Base-by-base conservation (phyloP, 148 eudicot species). In the Vaccinium vitisidaea region DNA sequence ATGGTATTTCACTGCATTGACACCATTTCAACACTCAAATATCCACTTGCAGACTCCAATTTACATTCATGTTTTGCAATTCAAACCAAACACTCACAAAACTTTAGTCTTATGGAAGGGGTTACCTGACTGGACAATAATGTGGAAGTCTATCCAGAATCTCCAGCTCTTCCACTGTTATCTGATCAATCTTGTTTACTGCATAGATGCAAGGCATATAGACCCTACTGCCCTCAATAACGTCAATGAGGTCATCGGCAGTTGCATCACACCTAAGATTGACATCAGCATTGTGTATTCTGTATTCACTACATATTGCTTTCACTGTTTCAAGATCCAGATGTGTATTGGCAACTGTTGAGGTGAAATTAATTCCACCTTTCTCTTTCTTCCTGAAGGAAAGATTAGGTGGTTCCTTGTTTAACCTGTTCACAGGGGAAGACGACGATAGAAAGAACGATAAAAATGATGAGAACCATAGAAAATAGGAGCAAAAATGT, bases 201-300 rank as follows among this genome's bases (percentile, higher is more conserved):
- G 87, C 99, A 89, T 97, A 97, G 86, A 97, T 90, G 93, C 99
- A 97, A 58, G 99, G 98, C 81, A 92, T 94, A 83, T 97, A 97
- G 61, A 97, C 91, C 90, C 98, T 90, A 83, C 99, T 97, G 25
- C 99, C 98, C 87, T 97, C 99, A 59, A 97, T 97, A 77, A 97
- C 96, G 84, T 97, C 99, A 81, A 97, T 95, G 80, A 97, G 98
- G 89, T 97, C 99, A 91, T 97, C 98, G 27, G 98, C 99, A 61
- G 99, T 94, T 69, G 99, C 99, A 87, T 97, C 99, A 85, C 80
- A 94, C 71, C 96, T 86, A 81, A 97, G 96, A 86, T 88, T 91
- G 81, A 97, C 85, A 89, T 97, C 99, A 87, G 99, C 99, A 89
- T 97, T 97, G 84, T 97, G 99, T 80, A 95, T 95, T 84, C 92